Evolutionary conservation across 257 asterid species (phyloP), one percentile per base, ranked within the genome.

Genomic region (Craterostigma plantagineum): DNA sequence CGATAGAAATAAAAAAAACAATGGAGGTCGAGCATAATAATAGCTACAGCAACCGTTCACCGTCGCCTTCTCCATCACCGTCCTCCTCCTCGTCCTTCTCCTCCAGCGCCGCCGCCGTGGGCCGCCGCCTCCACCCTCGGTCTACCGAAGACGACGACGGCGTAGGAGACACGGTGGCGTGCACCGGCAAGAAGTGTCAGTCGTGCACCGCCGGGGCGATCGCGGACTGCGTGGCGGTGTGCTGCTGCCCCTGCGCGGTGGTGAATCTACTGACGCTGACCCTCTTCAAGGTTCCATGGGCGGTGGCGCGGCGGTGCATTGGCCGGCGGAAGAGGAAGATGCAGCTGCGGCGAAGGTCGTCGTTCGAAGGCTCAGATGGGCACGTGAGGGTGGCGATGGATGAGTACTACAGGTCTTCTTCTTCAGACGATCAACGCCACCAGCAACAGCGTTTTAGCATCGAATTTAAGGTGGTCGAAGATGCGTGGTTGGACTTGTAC

Each of bases 191-290:
- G 40, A 63, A 72, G 3, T 86, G 94, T 61, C 68, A 69, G 49
- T 75, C 94, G 54, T 86, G 95, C 71, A 62, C 93, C 12, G 94
- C 77, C 34, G 91, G 84, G 9, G 68, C 70, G 53, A 72, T 86
- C 56, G 94, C 94, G 11, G 97, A 82, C 66, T 86, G 97, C 59
- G 92, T 86, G 11, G 97, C 94, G 23, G 74, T 86, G 1, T 81
- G 94, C 56, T 86, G 94, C 61, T 86, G 97, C 45, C 97, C 97
- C 0, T 81, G 91, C 64, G 82, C 93, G 7, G 81, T 86, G 47
- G 79, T 86, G 10, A 76, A 68, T 66, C 53, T 86, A 4, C 27
- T 86, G 46, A 62, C 75, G 1, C 67, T 86, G 35, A 69, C 94
- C 3, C 66, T 86, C 39, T 47, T 86, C 10, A 76, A 68, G 73